phyloP scores from a whole-genome alignment of 352 stramenopile species.

The Pythium sp. region DNA sequence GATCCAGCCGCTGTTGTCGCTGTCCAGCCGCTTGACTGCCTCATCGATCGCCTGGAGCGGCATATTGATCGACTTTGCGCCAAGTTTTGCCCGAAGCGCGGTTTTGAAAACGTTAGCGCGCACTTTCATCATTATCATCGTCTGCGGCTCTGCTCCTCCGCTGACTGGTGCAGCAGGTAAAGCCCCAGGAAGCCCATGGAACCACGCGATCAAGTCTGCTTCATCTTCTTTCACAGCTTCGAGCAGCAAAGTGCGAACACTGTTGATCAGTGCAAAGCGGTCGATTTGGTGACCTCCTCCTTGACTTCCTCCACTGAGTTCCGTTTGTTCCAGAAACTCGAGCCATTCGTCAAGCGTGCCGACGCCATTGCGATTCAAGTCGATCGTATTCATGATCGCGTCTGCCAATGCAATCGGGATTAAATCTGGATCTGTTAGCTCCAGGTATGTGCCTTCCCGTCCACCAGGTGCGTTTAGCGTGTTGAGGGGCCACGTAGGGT shows the following conservation, averaged over 20 bases:
- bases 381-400: conserved; percentile 38
- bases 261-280: conserved; percentile 23
- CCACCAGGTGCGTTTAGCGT: not conserved
- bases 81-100: conserved; percentile 27
- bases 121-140: conserved; percentile 46
- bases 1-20: conserved; percentile 63
- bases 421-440: conserved; percentile 10
- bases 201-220: conserved; percentile 38
- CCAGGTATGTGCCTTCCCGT: not conserved
- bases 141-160: not conserved
- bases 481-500: conserved; percentile 10
- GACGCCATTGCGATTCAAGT: conserved; percentile 55
- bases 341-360: conserved; percentile 55
- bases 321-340: conserved; percentile 24
- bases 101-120: conserved; percentile 58
- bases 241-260: conserved; percentile 23
- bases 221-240: conserved; percentile 15
- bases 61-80: conserved; percentile 15
- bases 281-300: not conserved
- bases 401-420: conserved; percentile 22
- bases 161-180: conserved; percentile 17
- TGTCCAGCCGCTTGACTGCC: conserved; percentile 44
- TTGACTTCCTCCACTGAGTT: not conserved
- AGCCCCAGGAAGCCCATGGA: conserved; percentile 37
- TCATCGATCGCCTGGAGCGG: conserved; percentile 30